Percentiles rank a stretch among this genome's conserved stretches.
phyloP scores from a whole-genome alignment of 2,329 filamentous ascomycete species.

The Bisporella sp. region DNA sequence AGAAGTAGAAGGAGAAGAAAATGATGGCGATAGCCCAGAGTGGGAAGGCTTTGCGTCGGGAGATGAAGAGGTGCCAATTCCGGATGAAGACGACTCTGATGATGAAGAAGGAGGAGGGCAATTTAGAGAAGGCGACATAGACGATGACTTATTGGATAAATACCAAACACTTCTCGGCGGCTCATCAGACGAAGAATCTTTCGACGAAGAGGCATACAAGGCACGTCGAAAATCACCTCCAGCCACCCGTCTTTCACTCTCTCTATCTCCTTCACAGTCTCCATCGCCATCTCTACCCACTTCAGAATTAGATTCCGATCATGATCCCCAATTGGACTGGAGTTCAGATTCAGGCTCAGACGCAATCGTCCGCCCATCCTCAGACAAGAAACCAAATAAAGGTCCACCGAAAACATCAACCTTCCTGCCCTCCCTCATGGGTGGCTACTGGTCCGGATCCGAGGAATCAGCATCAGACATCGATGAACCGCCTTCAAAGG shows the following conservation, averaged over 20 bases:
- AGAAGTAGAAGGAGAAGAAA: constrained; percentile 3
- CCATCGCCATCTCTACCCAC: background rate
- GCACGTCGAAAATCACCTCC: constrained; percentile 7
- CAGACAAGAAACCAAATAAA: constrained; percentile 12
- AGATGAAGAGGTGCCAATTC: constrained; percentile 2
- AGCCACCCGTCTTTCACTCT: constrained; percentile 12
- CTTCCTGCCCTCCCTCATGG: constrained; percentile 71
- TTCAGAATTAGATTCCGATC: constrained; percentile 1
- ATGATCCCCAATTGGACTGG: too few species aligned
- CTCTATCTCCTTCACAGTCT: constrained; percentile 16
- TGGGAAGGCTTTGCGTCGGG: constrained; percentile 17
- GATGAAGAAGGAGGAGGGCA: constrained; percentile 14
- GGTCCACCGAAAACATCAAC: constrained; percentile 35
- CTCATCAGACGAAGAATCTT: constrained; percentile 26
- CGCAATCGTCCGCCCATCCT: constrained; percentile 4
- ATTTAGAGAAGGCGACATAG: constrained; percentile 14
- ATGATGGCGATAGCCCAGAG: constrained; percentile 7
- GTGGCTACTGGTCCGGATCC: constrained; percentile 72
- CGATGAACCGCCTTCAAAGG: constrained; percentile 48
- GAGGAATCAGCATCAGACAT: constrained; percentile 60
- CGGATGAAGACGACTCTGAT: constrained; percentile 7
- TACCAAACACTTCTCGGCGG: constrained; percentile 24
- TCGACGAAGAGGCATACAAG: constrained; percentile 18
- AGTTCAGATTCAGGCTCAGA: constrained; percentile 5
- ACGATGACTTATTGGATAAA: constrained; percentile 20